Conservation (phyloP, 176 grass and related monocot species). For the sorghum (Sorghum bicolor) region DNA sequence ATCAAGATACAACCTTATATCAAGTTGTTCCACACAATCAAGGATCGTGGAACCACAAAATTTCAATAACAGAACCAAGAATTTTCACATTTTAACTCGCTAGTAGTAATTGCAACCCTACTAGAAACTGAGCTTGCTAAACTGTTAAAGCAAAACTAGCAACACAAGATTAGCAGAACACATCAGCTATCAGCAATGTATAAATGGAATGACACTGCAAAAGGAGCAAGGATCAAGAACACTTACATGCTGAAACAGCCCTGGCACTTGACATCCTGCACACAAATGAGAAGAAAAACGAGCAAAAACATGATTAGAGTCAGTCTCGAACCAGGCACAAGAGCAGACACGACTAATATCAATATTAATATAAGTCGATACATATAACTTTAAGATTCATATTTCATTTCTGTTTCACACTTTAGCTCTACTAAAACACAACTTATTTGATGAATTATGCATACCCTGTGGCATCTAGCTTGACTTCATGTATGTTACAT, state of each 20-base stretch:
- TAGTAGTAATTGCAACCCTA: not conserved
- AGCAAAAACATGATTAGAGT: not conserved
- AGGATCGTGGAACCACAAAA: not conserved
- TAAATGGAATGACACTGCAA: not conserved
- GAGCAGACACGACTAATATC: too few relatives aligned
- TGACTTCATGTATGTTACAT: not conserved
- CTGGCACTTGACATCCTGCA: conserved; percentile 31
- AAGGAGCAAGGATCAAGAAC: not conserved
- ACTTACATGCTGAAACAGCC: conserved; percentile 29
- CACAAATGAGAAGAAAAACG: not conserved
- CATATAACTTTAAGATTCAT: too few relatives aligned
- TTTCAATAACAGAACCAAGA: not conserved
- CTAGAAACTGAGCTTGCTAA: not conserved
- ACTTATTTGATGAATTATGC: not conserved
- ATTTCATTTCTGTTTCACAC: too few relatives aligned
- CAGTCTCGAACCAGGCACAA: not conserved
- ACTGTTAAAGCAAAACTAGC: not conserved
- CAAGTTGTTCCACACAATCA: not conserved
- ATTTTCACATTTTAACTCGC: not conserved
- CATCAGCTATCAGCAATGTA: not conserved
- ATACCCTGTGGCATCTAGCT: not conserved
- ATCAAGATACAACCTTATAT: not conserved
- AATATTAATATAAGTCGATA: too few relatives aligned
- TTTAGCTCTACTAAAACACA: too few relatives aligned
- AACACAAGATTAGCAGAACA: not conserved